Evolutionary conservation across 306 rosid genomes (phyloP).

Genomic region (Castanea crenata): DNA sequence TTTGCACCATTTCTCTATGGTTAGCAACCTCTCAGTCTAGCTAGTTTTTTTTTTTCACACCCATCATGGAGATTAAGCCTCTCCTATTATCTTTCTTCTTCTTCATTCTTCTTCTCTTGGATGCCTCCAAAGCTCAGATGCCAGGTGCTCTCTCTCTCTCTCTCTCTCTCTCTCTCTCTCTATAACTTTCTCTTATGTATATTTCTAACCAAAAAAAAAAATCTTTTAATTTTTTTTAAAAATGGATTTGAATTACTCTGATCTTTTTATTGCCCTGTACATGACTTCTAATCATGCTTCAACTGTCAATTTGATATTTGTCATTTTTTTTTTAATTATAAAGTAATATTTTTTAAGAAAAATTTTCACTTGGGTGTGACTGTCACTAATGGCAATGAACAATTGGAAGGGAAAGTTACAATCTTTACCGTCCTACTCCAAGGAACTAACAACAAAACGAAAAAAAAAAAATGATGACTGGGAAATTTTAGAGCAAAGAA

Average conservation of each 20-base stretch:
- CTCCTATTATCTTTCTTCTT: slow-evolving; percentile 24
- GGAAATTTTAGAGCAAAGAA: not conserved
- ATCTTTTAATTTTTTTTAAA: not conserved
- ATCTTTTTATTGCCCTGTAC: not conserved
- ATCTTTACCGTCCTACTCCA: not conserved
- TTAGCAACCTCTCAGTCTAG: slow-evolving; percentile 3
- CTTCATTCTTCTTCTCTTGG: slow-evolving; percentile 30
- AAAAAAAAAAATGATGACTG: not conserved
- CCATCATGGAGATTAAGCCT: slow-evolving; percentile 50
- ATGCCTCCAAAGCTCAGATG: slow-evolving; percentile 65
- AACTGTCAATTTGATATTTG: not conserved
- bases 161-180: slow-evolving; percentile 3
- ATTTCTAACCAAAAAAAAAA: not conserved
- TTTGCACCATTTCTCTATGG: slow-evolving; percentile 36
- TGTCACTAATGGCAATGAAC: not conserved
- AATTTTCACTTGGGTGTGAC: no score
- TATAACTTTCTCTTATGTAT: not conserved
- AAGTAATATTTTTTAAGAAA: no score
- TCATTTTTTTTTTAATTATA: not conserved
- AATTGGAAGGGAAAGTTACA: not conserved
- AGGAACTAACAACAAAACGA: not conserved
- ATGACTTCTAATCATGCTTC: not conserved
- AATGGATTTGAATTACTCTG: not conserved
- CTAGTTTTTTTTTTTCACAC: slow-evolving; percentile 3
- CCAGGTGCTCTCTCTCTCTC: slow-evolving; percentile 50